Conservation (phyloP, 75 land plant species). For the Picea glauca region DNA sequence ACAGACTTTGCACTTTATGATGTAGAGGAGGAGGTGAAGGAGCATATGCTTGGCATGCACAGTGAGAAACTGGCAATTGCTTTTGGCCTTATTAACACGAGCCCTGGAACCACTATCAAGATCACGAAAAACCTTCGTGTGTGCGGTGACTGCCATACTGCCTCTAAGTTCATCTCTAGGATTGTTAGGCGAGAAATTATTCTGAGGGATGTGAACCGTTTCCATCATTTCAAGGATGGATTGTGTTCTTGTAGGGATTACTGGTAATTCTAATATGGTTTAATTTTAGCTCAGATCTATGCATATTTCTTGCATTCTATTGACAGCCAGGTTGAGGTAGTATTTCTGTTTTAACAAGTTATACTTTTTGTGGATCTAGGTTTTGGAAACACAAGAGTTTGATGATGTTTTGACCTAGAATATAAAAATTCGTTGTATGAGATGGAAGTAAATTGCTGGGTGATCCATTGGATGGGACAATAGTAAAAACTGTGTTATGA, state of each 20-base stretch:
- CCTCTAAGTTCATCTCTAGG: slow-evolving; percentile 13
- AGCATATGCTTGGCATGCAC: slow-evolving; percentile 8
- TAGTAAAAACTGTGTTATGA: too few species aligned
- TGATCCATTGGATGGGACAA: too few species aligned
- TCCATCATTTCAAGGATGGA: slow-evolving; percentile 12
- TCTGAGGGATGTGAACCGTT: slow-evolving; percentile 5
- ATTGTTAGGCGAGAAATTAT: slow-evolving; percentile 7
- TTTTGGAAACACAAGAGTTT: too few species aligned
- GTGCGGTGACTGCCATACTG: slow-evolving; percentile 14
- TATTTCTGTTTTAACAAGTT: too few species aligned
- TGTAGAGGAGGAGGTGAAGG: background rate
- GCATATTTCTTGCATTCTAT: too few species aligned
- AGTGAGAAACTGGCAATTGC: slow-evolving; percentile 17
- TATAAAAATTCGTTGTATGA: too few species aligned
- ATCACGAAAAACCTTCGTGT: slow-evolving; percentile 12
- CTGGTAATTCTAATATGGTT: background rate
- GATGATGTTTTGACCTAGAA: too few species aligned
- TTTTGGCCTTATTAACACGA: slow-evolving; percentile 9
- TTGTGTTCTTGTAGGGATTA: slow-evolving; percentile 19
- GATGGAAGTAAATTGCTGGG: too few species aligned
- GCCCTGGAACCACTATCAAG: slow-evolving; percentile 9
- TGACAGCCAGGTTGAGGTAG: too few species aligned
- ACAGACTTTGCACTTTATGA: background rate
- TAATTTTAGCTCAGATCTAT: too few species aligned
- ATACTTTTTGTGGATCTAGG: too few species aligned